Conservation (phyloP, 352 stramenopile species). For the Peronospora farinosa region DNA sequence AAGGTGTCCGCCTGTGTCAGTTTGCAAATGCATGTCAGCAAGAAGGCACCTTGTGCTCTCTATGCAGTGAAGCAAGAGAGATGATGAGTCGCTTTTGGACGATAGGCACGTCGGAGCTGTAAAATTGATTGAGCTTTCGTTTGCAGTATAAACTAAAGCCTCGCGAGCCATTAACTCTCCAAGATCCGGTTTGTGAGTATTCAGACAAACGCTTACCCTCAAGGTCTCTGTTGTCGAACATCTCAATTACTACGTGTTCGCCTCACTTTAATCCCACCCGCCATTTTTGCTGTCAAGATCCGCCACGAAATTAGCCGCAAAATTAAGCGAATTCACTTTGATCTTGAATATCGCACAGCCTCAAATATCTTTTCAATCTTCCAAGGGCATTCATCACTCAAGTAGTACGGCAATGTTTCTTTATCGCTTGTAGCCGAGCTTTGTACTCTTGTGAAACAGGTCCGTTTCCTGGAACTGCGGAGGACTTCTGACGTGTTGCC, state of each 20-base stretch:
- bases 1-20: slow-evolving; percentile 45
- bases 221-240: slow-evolving; percentile 21
- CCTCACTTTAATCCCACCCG: slow-evolving; percentile 51
- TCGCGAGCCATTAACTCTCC: slow-evolving; percentile 10
- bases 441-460: slow-evolving; percentile 25
- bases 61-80: slow-evolving; percentile 36
- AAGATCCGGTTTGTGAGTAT: slow-evolving; percentile 42
- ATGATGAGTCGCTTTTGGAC: slow-evolving; percentile 22
- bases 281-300: slow-evolving; percentile 39
- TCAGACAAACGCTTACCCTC: slow-evolving; percentile 35
- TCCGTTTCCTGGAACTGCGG: neutral
- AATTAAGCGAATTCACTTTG: slow-evolving; percentile 42
- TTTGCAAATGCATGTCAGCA: slow-evolving; percentile 46
- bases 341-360: slow-evolving; percentile 45
- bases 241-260: slow-evolving; percentile 42
- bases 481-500: neutral
- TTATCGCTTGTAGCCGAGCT: slow-evolving; percentile 21
- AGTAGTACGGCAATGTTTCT: slow-evolving; percentile 26
- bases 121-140: slow-evolving; percentile 30
- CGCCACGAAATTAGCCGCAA: slow-evolving; percentile 32
- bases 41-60: slow-evolving; percentile 27
- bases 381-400: slow-evolving; percentile 39
- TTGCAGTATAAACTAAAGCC: slow-evolving; percentile 43
- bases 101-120: slow-evolving; percentile 36
- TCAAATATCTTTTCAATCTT: slow-evolving; percentile 30